phyloP scores from a whole-genome alignment of 148 eudicot species.

The Amaranthus palmeri region DNA sequence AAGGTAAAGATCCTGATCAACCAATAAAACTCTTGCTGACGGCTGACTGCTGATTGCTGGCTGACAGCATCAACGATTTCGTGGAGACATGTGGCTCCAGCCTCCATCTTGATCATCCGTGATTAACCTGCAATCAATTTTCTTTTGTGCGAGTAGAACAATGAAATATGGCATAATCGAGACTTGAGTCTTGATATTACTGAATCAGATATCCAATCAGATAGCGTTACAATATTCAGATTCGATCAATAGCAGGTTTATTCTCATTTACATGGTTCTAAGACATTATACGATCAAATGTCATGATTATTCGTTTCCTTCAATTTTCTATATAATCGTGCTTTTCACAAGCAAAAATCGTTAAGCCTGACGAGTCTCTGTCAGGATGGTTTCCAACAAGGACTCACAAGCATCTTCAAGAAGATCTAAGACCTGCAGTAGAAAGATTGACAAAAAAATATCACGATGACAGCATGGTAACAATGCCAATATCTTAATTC shows the following conservation, averaged over 20 bases:
- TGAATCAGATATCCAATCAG: constrained; percentile 2
- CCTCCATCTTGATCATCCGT: no score
- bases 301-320: not conserved
- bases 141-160: no score
- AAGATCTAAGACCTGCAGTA: constrained; percentile 71
- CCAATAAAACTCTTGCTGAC: no score
- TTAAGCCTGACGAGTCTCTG: constrained; percentile 27
- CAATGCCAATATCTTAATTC: no score
- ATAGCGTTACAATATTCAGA: not conserved
- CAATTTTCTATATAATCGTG: not conserved
- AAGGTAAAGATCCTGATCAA: no score
- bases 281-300: not conserved
- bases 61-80: no score
- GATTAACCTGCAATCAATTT: no score
- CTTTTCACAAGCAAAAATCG: not conserved
- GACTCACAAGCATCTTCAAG: constrained; percentile 96
- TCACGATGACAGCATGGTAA: not conserved
- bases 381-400: constrained; percentile 60
- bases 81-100: no score
- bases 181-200: not conserved
- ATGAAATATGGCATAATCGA: not conserved
- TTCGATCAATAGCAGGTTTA: not conserved
- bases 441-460: not conserved
- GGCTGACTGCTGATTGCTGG: no score
- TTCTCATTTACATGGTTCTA: not conserved